Evolutionary conservation across 805 yeast genomes (phyloP).

Genomic region (Ogataea wickerhamii): DNA sequence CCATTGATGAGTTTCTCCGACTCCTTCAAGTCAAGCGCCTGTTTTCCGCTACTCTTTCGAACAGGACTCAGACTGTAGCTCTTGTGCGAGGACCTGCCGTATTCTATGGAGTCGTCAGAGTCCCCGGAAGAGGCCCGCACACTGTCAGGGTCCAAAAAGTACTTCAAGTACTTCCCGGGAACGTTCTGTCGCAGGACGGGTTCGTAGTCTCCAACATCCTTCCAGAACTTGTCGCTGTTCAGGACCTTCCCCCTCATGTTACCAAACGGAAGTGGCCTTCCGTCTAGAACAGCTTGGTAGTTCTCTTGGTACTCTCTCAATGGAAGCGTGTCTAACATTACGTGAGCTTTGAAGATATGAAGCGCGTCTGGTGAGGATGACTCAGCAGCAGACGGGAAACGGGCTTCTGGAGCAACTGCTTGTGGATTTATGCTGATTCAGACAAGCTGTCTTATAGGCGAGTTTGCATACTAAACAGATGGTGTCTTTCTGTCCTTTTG

Average conservation of each 20-base stretch:
- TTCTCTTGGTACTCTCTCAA: slow-evolving; percentile 28
- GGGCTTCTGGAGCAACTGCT: no score
- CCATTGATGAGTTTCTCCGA: slow-evolving; percentile 25
- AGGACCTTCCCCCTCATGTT: slow-evolving; percentile 28
- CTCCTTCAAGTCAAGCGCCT: slow-evolving; percentile 18
- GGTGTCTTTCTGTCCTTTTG: no score
- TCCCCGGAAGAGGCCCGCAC: slow-evolving; percentile 3
- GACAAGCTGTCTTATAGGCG: no score
- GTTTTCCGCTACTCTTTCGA: slow-evolving; percentile 13
- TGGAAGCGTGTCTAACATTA: slow-evolving; percentile 29
- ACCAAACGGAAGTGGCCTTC: slow-evolving; percentile 28
- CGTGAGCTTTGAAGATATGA: no score
- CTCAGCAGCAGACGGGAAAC: no score
- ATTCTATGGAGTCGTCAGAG: slow-evolving; percentile 25
- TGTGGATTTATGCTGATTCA: no score
- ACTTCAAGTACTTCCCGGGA: slow-evolving; percentile 26
- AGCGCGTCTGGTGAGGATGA: neutral
- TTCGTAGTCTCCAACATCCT: slow-evolving; percentile 29
- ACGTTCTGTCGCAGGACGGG: slow-evolving; percentile 26
- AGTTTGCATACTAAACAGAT: no score
- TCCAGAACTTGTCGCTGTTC: slow-evolving; percentile 18
- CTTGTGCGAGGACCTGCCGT: slow-evolving; percentile 24
- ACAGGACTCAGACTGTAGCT: slow-evolving; percentile 27
- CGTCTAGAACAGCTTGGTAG: slow-evolving; percentile 24
- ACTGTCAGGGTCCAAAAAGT: slow-evolving; percentile 16